Base-by-base conservation (phyloP, 2,329 filamentous ascomycete species). In the Botryotinia narcissicola region DNA sequence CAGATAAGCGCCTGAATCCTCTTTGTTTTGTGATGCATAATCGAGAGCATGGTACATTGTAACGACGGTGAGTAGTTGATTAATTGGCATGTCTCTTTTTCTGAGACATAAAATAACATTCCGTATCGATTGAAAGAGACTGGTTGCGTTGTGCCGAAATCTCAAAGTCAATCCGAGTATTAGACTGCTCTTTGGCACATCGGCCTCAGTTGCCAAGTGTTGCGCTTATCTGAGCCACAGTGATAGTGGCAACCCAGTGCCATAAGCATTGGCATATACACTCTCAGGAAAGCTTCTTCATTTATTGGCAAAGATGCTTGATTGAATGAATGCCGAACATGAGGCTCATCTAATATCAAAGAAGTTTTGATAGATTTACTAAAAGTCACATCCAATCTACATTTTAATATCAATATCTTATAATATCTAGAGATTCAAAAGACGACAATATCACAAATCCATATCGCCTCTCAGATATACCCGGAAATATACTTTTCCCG, bases 301-400 rank as follows among this genome's bases (percentile, higher is more conserved):
- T 64, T 57, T 44, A 64, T 32, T 64, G 62, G n/a, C 62, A 66
- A 48, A 25, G 22, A 32, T 48, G 42, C 62, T 48, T 44, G n/a
- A 63, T 22, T 44, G n/a, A 32, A 7, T 32, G 8, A 44, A 63
- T 46, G 29, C 20, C 62, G 62, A 48, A 12, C 3, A 35, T 66
- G 62, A 48, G 62, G 29, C 42, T 66, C 18, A 66, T 48, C 32
- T 35, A 35, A 66, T 10, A 5, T 35, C 18, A 35, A 48, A 16
- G 18, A 48, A 48, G 10, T 44, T 32, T 16, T 44, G 22, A 35
- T 9, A 9, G n/a, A 40, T 66, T 66, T 32, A 64, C 42, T 66
- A 5, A 6, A 7, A 2, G 1, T 18, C 20, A 16, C 7, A 35
- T 35, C 42, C 25, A 35, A 35, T 37, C 9, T 61, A n/a, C 8